These are phyloP conservation scores for Drechslerella dactyloides DNA, from an alignment of 2,329 filamentous ascomycete genomes.

Conservation along the genomic window DNA sequence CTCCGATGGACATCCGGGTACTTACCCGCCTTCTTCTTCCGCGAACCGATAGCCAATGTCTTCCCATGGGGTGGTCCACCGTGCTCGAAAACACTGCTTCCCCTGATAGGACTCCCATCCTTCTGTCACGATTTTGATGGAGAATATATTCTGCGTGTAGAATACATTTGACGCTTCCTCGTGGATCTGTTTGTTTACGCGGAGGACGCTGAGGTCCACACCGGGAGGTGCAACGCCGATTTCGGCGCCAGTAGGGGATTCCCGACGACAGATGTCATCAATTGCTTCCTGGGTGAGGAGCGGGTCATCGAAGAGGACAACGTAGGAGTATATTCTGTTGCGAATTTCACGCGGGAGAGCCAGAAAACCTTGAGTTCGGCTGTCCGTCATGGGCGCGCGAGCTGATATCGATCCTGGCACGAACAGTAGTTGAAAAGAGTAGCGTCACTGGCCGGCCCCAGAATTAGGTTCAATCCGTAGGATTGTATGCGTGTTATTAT, in stretches of 20 bases:
- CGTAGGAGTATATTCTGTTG: conserved; percentile 32
- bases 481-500: too few species aligned
- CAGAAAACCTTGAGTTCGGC: conserved; percentile 7
- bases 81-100: conserved; percentile 31
- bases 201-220: conserved; percentile 26
- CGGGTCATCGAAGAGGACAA: conserved; percentile 31
- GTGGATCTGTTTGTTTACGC: conserved; percentile 32
- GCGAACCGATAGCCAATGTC: conserved; percentile 34
- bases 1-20: background rate
- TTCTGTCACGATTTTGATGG: conserved; percentile 31
- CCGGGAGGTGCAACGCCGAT: conserved; percentile 8
- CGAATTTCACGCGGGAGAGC: conserved; percentile 29
- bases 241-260: conserved; percentile 23
- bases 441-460: too few species aligned
- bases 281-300: conserved; percentile 38
- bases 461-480: background rate
- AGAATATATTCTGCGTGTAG: conserved; percentile 31
- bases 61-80: conserved; percentile 41
- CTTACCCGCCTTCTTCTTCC: conserved; percentile 19
- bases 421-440: background rate
- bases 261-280: conserved; percentile 29
- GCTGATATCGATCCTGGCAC: background rate
- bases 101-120: conserved; percentile 16
- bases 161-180: conserved; percentile 26
- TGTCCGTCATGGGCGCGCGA: conserved; percentile 9